Conservation (phyloP, 169 alveolate species). For the Theileria luwenshuni region DNA sequence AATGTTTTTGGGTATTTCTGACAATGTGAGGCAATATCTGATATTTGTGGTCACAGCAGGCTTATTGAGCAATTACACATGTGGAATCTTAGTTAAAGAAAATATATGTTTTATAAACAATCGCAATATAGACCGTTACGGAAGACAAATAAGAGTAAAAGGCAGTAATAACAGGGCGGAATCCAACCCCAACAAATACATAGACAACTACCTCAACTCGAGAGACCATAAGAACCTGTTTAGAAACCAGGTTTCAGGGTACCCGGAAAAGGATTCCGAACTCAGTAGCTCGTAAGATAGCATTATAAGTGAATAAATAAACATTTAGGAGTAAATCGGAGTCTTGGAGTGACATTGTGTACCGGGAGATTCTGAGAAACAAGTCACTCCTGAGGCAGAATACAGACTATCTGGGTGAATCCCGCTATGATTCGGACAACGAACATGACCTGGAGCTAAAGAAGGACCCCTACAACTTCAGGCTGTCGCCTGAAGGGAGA, state of each 20-base stretch:
- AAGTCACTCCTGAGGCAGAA: slow-evolving; percentile 30
- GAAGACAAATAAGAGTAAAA: not conserved
- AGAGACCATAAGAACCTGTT: slow-evolving; percentile 27
- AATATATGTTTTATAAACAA: not conserved
- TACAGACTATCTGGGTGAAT: slow-evolving; percentile 30
- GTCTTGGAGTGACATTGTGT: slow-evolving; percentile 63
- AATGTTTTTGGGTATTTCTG: not conserved
- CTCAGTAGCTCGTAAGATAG: not conserved
- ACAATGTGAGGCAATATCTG: not conserved
- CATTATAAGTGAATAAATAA: not conserved
- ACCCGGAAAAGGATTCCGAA: not conserved
- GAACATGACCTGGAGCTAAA: not conserved
- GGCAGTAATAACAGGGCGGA: not conserved
- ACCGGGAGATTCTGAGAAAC: slow-evolving; percentile 53
- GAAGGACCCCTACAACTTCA: slow-evolving; percentile 38
- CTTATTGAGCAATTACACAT: not conserved
- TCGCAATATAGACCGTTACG: not conserved
- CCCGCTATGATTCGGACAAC: not conserved
- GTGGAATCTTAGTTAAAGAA: slow-evolving; percentile 8
- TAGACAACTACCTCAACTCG: slow-evolving; percentile 9
- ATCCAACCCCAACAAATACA: slow-evolving; percentile 7
- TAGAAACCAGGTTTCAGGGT: slow-evolving; percentile 39
- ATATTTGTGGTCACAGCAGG: not conserved
- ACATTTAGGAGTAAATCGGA: not conserved
- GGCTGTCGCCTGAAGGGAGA: slow-evolving; percentile 63